Evolutionary conservation across 352 stramenopile species (phyloP), one percentile per base, ranked within the genome.

Genomic region (Globisporangium iwayamae): DNA sequence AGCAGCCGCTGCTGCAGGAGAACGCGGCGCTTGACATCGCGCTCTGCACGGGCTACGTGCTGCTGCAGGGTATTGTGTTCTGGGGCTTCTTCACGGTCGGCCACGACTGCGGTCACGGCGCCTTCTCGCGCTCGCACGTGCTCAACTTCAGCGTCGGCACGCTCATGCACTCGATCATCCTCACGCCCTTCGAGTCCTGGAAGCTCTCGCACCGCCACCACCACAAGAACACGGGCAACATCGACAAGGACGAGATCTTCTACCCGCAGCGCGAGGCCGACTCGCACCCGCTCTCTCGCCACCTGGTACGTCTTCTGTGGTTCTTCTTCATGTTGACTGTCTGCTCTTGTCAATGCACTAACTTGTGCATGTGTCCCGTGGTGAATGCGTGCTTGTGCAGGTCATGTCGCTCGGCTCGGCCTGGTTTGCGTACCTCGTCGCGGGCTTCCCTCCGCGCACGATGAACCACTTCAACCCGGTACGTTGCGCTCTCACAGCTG

Each of bases 151-250:
- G 74, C n/a, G 71, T 92, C 20, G 85, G 85, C 45, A 89, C 78
- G 48, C 63, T 90, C 67, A 87, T 87, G 38, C 85, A 94, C 73
- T 92, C 85, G 70, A 71, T 89, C 56, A 87, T 92, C 66, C 77
- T 94, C 45, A 90, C 81, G 62, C 85, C 85, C 22, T 94, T 81
- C 72, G 78, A 91, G 70, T 78, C 76, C 52, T 94, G 85, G 83
- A 89, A 91, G 68, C 73, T 91, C 56, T 87, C 85, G 55, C 85
- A 92, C 70, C 83, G 85, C 46, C 83, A 90, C 64, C 85, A 94
- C 73, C 85, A 94, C 81, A 91, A 91, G 74, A 94, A 94, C 76
- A 94, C 83, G 65, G 85, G 85, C 67, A 92, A 91, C 73, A 86
- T 92, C 55, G 85, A 94, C 71, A 81, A 85, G 18, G 85, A 94